A percentile compares a stretch with the other conserved stretches of the same genome.
Conservation (phyloP, 495 filamentous ascomycete genomes). For the Aspergillus saccharolyticus region DNA sequence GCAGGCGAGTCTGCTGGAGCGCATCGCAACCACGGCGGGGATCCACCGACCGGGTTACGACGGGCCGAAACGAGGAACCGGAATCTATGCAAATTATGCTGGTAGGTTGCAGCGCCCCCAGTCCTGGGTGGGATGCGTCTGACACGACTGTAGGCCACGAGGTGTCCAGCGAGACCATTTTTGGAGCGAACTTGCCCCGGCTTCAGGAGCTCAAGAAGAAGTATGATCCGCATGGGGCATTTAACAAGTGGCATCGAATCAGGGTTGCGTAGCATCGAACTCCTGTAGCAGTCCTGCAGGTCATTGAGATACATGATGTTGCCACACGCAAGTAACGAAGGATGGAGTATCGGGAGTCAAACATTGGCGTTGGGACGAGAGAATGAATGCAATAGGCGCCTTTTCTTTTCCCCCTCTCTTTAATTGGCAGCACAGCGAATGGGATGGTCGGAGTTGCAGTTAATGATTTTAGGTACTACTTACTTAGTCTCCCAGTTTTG, state of each 20-base stretch:
- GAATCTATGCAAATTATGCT: slow-evolving; percentile 33
- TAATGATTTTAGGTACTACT: too few relatives aligned
- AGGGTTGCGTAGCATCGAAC: too few relatives aligned
- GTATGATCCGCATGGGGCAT: slow-evolving; percentile 46
- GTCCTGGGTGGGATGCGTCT: not conserved
- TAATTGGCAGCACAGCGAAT: too few relatives aligned
- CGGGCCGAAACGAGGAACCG: slow-evolving; percentile 19
- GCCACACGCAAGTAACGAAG: too few relatives aligned
- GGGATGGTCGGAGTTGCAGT: too few relatives aligned
- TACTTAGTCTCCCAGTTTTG: too few relatives aligned
- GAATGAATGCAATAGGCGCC: too few relatives aligned
- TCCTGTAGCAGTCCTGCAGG: too few relatives aligned
- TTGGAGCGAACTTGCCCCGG: slow-evolving; percentile 33
- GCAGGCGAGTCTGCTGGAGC: slow-evolving; percentile 7
- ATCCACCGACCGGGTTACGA: slow-evolving; percentile 1
- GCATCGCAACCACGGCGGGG: slow-evolving; percentile 4
- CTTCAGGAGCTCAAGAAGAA: slow-evolving; percentile 38
- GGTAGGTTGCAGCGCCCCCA: slow-evolving; percentile 14
- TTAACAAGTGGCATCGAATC: slow-evolving; percentile 27
- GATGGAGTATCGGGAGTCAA: too few relatives aligned
- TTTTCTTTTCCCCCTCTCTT: too few relatives aligned
- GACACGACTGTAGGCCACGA: slow-evolving; percentile 21
- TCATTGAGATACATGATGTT: too few relatives aligned
- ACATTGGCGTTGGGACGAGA: too few relatives aligned
- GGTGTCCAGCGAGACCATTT: slow-evolving; percentile 28